Conservation (phyloP, 2,329 filamentous ascomycete genomes). For the Chaetomiaceae sp. region DNA sequence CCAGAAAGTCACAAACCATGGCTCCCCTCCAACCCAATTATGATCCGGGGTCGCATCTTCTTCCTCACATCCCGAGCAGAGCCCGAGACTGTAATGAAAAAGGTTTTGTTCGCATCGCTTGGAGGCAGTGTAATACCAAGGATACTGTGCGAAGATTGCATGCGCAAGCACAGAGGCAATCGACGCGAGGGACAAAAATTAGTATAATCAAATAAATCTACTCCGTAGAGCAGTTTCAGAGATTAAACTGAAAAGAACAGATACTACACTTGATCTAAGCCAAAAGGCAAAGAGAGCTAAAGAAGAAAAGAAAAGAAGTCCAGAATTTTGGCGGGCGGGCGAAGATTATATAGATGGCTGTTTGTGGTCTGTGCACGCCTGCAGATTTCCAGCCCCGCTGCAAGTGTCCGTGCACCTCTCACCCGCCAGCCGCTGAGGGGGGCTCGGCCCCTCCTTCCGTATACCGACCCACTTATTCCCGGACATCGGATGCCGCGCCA, state of each 20-base stretch:
- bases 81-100: constrained; percentile 22
- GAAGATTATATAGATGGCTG: neutral
- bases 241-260: constrained; percentile 27
- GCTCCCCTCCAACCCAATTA: neutral
- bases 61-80: constrained; percentile 20
- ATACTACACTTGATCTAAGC: constrained; percentile 27
- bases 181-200: constrained; percentile 21
- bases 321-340: constrained; percentile 3
- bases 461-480: no score
- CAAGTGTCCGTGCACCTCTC: constrained; percentile 9
- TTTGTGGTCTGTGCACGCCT: constrained; percentile 8
- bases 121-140: constrained; percentile 23
- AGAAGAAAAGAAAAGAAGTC: constrained; percentile 17
- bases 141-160: constrained; percentile 18
- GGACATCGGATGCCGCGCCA: no score
- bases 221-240: constrained; percentile 26
- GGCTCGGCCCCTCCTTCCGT: no score
- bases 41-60: neutral
- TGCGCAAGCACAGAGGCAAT: constrained; percentile 22
- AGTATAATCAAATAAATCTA: constrained; percentile 24
- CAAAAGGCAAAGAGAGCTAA: constrained; percentile 26
- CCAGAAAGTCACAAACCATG: no score
- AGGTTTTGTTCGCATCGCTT: constrained; percentile 19
- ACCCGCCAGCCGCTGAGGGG: no score
- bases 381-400: neutral